Evolutionary conservation across 768 basidiomycete species (phyloP).

Genomic region (Pholiota conissans): DNA sequence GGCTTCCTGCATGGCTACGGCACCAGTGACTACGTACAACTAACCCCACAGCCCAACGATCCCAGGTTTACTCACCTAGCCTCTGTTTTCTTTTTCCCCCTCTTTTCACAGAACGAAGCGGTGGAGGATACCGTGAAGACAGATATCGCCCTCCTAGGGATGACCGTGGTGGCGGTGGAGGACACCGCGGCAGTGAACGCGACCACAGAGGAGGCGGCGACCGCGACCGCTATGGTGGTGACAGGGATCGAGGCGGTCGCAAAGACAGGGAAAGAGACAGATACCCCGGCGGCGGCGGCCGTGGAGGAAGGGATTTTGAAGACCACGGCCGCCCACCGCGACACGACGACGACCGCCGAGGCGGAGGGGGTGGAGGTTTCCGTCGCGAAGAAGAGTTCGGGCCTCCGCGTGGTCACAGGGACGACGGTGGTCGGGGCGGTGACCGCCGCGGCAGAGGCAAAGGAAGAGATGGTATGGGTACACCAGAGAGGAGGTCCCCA

Average conservation of each 20-base stretch:
- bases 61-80: conserved; percentile 51
- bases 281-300: conserved; percentile 42
- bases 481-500: conserved; percentile 81
- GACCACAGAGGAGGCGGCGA: conserved; percentile 42
- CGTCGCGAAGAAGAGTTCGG: conserved; percentile 18
- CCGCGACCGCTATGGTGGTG: conserved; percentile 38
- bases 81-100: conserved; percentile 41
- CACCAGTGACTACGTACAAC: conserved; percentile 4
- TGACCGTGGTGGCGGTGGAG: conserved; percentile 55
- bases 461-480: conserved; percentile 57
- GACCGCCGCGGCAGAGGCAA: conserved; percentile 44
- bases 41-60: conserved; percentile 18
- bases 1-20: not conserved
- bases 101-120: conserved; percentile 48
- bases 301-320: conserved; percentile 35
- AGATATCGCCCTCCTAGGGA: conserved; percentile 69
- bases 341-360: conserved; percentile 51
- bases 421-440: conserved; percentile 37
- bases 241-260: conserved; percentile 37
- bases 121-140: conserved; percentile 56
- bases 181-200: conserved; percentile 44
- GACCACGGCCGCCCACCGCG: conserved; percentile 36
- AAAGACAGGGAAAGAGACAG: conserved; percentile 31
- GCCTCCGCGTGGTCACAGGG: conserved; percentile 39
- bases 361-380: conserved; percentile 31